Base-by-base conservation (phyloP, 208 protist genomes). In the Leishmania amazonensis region DNA sequence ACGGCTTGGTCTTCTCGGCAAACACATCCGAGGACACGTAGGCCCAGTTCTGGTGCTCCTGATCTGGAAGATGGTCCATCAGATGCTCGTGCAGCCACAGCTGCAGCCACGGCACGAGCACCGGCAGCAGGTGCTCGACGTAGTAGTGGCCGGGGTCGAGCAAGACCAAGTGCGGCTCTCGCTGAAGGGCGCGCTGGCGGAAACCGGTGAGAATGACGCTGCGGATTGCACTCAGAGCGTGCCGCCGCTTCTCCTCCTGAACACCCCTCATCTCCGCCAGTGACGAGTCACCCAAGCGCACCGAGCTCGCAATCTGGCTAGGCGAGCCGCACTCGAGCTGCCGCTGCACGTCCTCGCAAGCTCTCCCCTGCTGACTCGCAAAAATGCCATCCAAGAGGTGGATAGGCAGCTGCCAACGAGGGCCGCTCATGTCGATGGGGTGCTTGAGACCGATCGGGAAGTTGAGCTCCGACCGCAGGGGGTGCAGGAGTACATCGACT, bases 391-490 rank as follows among this genome's bases (percentile, higher is more conserved):
- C 97, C 49, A 99, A 84, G 35, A 99, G 78, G 82, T 98, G 96
- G 17, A 99, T 98, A 45, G 98, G 96, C 68, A 99, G 89, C 49
- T 94, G 84, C 98, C 98, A 99, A 15, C 98, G 96, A 49, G 88
- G 86, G 49, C 93, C 90, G 38, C 89, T 93, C 65, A 99, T 84
- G 87, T 99, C 97, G 75, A 99, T 94, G 15, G 96, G 91, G 77
- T 97, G 79, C 86, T 97, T 98, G 57, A 88, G 79, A 9, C 98
- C 96, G 85, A 99, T 98, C 21, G 98, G 98, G 88, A 98, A 99
- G 88, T 99, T 99, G 64, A 99, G 92, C 88, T 99, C 98, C 0
- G 94, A 98, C 62, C 96, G 96, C 60, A 99, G 93, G 51, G 98
- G 98, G 83, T 99, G 97, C 65, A 99, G 89, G 49, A 99, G 89